phyloP scores from a whole-genome alignment of 345 rosid genomes.

The Heritiera littoralis region DNA sequence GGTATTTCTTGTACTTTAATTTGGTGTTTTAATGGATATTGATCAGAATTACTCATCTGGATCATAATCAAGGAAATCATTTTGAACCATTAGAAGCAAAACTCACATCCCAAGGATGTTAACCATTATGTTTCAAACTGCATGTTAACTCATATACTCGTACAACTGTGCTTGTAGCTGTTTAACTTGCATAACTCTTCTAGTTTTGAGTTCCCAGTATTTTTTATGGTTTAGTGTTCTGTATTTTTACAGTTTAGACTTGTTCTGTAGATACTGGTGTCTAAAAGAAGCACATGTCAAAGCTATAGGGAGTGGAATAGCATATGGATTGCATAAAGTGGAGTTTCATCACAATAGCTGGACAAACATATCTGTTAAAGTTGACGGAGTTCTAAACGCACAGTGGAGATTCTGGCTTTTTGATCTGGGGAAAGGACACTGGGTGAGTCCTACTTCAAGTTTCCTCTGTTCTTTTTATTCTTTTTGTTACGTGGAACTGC shows the following conservation, averaged over 20 bases:
- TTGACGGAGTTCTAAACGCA: slow-evolving; percentile 35
- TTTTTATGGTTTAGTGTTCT: slow-evolving; percentile 10
- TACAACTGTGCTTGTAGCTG: not conserved
- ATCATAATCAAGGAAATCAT: not conserved
- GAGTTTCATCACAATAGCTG: slow-evolving; percentile 64
- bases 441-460: slow-evolving; percentile 35
- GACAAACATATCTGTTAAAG: slow-evolving; percentile 43
- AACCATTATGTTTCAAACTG: not conserved
- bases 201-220: not conserved
- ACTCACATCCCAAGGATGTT: not conserved
- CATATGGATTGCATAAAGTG: slow-evolving; percentile 44
- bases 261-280: slow-evolving; percentile 58
- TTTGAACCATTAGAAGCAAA: not conserved
- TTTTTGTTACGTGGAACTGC: not conserved
- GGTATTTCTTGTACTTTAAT: not conserved
- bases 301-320: slow-evolving; percentile 64
- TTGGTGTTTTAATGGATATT: not conserved
- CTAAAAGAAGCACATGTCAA: slow-evolving; percentile 79
- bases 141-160: not conserved
- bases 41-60: not conserved
- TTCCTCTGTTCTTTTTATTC: not conserved
- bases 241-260: slow-evolving; percentile 22
- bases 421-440: slow-evolving; percentile 44
- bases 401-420: slow-evolving; percentile 64
- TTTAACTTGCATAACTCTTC: not conserved